A percentile compares a stretch with the other conserved stretches of the same genome.
These are phyloP conservation scores for Pseudogymnoascus sp. DNA, from an alignment of 2,329 filamentous ascomycete genomes.

Conservation along the genomic window DNA sequence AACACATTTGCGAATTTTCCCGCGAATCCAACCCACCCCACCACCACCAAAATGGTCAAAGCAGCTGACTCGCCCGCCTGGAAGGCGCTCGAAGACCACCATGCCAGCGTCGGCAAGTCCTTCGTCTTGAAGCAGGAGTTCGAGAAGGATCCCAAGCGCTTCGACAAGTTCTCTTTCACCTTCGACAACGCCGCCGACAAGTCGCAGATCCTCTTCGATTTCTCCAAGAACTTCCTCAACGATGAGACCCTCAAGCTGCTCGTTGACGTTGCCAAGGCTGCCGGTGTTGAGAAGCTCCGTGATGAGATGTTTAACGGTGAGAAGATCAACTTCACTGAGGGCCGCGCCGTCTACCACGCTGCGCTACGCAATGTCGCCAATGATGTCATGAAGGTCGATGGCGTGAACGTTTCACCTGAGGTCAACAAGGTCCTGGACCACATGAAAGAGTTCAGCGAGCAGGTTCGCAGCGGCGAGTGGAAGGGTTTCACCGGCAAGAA, in stretches of 20 bases:
- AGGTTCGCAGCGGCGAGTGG: constrained; percentile 91
- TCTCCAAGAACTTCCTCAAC: constrained; percentile 97
- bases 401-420: constrained; percentile 86
- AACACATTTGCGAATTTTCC: not conserved
- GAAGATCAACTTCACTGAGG: constrained; percentile 99
- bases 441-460: constrained; percentile 97
- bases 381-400: constrained; percentile 77
- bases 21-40: constrained; percentile 4
- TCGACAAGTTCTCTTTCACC: constrained; percentile 80
- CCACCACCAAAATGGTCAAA: constrained; percentile 58
- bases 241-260: constrained; percentile 85
- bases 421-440: constrained; percentile 88
- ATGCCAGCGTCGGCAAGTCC: constrained; percentile 75
- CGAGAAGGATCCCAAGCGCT: constrained; percentile 77
- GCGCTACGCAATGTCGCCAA: constrained; percentile 86
- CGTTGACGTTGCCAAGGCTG: constrained; percentile 84
- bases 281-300: constrained; percentile 82
- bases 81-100: constrained; percentile 85
- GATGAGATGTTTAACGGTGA: constrained; percentile 97
- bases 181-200: constrained; percentile 73
- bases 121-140: constrained; percentile 94
- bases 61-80: constrained; percentile 80
- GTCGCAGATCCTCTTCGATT: constrained; percentile 92
- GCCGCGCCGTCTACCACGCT: constrained; percentile 90
- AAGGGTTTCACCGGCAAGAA: constrained; percentile 97